Evolutionary conservation across 495 filamentous ascomycete genomes (phyloP).

Genomic region (Penicillium arizonense): DNA sequence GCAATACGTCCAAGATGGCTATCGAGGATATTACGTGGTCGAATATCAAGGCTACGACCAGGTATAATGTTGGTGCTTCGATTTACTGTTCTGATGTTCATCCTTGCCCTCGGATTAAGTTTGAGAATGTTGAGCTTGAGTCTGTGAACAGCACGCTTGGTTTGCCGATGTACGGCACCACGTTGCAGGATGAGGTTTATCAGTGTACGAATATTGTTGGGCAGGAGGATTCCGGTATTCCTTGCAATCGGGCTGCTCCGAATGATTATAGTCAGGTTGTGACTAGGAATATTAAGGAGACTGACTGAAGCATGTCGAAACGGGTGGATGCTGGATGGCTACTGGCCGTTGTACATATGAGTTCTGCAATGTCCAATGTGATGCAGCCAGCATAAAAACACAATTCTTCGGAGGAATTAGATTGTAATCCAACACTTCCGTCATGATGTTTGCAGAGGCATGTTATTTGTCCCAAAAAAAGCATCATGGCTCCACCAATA

Average conservation of each 20-base stretch:
- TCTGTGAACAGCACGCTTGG: slow-evolving; percentile 23
- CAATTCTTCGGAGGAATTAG: no score
- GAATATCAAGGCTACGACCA: slow-evolving; percentile 54
- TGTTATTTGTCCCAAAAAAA: no score
- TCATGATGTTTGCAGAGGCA: no score
- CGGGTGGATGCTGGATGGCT: no score
- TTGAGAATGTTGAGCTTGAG: slow-evolving; percentile 50
- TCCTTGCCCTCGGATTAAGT: slow-evolving; percentile 48
- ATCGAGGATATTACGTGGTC: slow-evolving; percentile 52
- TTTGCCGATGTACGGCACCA: slow-evolving; percentile 20
- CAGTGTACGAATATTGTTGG: slow-evolving; percentile 24
- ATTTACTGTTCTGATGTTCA: slow-evolving; percentile 51
- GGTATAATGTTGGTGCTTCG: slow-evolving; percentile 53
- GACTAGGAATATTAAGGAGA: slow-evolving; percentile 15
- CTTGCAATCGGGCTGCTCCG: slow-evolving; percentile 24
- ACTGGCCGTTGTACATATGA: no score
- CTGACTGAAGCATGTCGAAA: no score
- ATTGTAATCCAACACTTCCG: no score
- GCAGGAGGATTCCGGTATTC: slow-evolving; percentile 15
- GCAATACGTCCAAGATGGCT: slow-evolving; percentile 50
- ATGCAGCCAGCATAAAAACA: no score
- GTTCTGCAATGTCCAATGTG: no score
- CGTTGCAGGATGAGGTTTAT: slow-evolving; percentile 23
- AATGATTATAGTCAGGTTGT: slow-evolving; percentile 22
- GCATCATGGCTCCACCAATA: no score